phyloP scores from a whole-genome alignment of 2,329 filamentous ascomycete species.

The Ceratocystis colombiana region DNA sequence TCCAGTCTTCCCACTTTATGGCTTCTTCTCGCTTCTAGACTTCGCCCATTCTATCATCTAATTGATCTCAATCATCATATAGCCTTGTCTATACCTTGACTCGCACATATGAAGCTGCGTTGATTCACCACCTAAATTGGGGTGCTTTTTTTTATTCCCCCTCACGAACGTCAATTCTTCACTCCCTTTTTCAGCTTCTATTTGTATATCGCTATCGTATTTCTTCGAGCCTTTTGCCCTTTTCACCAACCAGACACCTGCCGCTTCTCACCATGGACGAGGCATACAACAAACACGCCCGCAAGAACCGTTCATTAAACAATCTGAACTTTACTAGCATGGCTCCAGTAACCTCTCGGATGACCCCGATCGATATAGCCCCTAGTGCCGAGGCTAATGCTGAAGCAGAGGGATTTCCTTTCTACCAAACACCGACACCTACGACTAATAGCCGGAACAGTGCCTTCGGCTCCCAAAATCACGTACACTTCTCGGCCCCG shows the following conservation, averaged over 20 bases:
- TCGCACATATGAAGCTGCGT: not conserved
- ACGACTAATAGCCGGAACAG: conserved; percentile 32
- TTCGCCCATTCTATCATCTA: not conserved
- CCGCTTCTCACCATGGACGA: conserved; percentile 42
- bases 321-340: conserved; percentile 50
- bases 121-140: not conserved
- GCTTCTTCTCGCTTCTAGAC: not conserved
- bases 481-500: conserved; percentile 37
- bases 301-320: conserved; percentile 49
- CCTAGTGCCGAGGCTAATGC: not conserved
- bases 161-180: not conserved
- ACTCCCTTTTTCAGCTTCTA: conserved; percentile 1
- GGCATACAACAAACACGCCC: conserved; percentile 51
- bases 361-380: conserved; percentile 45
- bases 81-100: conserved; percentile 8
- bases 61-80: conserved; percentile 13
- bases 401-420: conserved; percentile 18
- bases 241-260: not conserved
- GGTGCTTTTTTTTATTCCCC: not conserved
- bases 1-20: not conserved
- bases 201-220: not conserved
- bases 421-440: not conserved
- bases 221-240: conserved; percentile 1
- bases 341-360: conserved; percentile 52
- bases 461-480: conserved; percentile 35